Evolutionary conservation across 2,329 filamentous ascomycete genomes (phyloP).

Genomic region (Diaporthe longicolla): DNA sequence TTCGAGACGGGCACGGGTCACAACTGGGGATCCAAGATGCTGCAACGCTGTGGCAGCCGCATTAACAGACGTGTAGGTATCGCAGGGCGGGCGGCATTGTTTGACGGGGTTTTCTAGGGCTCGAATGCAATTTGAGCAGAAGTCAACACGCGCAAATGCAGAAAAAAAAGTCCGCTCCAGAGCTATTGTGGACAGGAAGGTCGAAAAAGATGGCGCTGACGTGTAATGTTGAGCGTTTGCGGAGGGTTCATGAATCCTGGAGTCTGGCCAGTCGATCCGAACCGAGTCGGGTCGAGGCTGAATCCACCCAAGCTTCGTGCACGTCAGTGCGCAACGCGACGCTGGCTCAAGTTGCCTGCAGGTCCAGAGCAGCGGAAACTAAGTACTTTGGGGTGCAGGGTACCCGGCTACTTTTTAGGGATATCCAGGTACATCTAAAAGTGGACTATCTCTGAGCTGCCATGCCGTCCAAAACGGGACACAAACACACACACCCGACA

Average conservation of each 20-base stretch:
- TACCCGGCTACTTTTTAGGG: background rate
- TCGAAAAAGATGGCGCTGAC: conserved; percentile 37
- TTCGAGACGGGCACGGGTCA: conserved; percentile 30
- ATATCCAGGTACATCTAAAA: background rate
- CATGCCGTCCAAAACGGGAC: background rate
- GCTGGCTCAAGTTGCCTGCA: conserved; percentile 11
- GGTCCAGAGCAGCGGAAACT: conserved; percentile 14
- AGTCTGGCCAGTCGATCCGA: conserved; percentile 32
- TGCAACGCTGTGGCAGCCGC: conserved; percentile 38
- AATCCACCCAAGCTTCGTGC: conserved; percentile 33
- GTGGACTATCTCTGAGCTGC: background rate
- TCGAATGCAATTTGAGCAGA: background rate
- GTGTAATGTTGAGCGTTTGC: conserved; percentile 33
- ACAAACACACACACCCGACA: background rate
- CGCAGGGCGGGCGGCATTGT: conserved; percentile 36
- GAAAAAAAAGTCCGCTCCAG: conserved; percentile 10
- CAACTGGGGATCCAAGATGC: conserved; percentile 31
- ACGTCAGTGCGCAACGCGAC: conserved; percentile 28
- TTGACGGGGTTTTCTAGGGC: conserved; percentile 14
- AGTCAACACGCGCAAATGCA: background rate
- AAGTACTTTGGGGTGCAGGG: background rate
- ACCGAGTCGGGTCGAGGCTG: conserved; percentile 30
- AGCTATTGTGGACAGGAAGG: conserved; percentile 20
- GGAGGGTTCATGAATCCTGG: conserved; percentile 9
- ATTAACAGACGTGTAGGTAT: conserved; percentile 36